phyloP scores from a whole-genome alignment of 2,329 filamentous ascomycete species.

The Fusarium paranaense region DNA sequence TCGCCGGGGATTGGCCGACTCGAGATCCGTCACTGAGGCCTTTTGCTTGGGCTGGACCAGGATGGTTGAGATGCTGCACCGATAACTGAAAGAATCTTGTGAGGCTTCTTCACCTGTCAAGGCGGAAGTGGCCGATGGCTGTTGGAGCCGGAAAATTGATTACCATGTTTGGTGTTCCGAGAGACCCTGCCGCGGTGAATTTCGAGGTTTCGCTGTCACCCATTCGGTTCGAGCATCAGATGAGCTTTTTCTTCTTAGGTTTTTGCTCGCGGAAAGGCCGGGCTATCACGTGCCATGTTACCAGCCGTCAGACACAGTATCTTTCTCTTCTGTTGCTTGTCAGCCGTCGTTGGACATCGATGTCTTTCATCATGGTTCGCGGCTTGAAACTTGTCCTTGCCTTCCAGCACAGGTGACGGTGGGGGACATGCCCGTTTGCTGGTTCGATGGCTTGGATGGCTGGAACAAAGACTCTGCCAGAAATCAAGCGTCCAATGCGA shows the following conservation, averaged over 20 bases:
- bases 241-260: background rate
- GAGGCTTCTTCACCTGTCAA: conserved; percentile 21
- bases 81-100: background rate
- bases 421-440: conserved; percentile 19
- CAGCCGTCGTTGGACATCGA: background rate
- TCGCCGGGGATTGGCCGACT: conserved; percentile 26
- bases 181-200: background rate
- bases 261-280: background rate
- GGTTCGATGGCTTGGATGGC: conserved; percentile 30
- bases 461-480: conserved; percentile 3
- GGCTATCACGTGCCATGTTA: background rate
- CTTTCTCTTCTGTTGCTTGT: background rate
- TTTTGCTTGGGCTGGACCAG: conserved; percentile 27
- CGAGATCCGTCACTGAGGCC: conserved; percentile 14
- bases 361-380: background rate
- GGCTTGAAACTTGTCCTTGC: background rate
- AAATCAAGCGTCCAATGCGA: conserved; percentile 32
- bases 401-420: background rate
- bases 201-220: background rate
- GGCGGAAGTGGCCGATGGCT: conserved; percentile 26
- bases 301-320: background rate
- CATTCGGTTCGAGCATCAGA: background rate
- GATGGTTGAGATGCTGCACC: conserved; percentile 4
- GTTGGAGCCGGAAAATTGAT: conserved; percentile 12
- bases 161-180: conserved; percentile 16